A percentile compares a stretch with the other conserved stretches of the same genome.
Conservation (phyloP, 257 asterid genomes). For the Solanum acaule region DNA sequence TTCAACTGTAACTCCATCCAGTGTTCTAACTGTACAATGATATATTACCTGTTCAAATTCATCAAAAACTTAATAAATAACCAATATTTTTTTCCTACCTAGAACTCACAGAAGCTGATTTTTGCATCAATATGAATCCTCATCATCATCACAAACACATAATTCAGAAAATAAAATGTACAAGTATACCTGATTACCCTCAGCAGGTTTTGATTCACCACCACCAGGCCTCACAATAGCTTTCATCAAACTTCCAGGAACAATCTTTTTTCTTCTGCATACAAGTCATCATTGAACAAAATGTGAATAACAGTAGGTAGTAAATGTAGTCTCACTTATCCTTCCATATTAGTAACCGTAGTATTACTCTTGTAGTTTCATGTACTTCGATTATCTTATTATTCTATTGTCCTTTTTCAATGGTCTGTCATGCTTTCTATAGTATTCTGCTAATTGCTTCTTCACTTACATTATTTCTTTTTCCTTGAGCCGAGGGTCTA, state of each 20-base stretch:
- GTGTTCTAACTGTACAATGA: slow-evolving; percentile 78
- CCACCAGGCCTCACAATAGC: slow-evolving; percentile 89
- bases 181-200: slow-evolving; percentile 76
- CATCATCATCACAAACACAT: background rate
- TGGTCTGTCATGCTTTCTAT: background rate
- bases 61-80: background rate
- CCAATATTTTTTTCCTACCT: background rate
- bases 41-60: slow-evolving; percentile 57
- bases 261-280: slow-evolving; percentile 69
- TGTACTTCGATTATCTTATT: background rate
- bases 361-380: background rate
- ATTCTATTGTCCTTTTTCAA: background rate
- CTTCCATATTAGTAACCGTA: background rate
- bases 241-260: slow-evolving; percentile 92
- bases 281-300: slow-evolving; percentile 1
- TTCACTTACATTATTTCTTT: background rate
- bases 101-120: background rate
- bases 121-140: background rate
- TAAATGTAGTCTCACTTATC: background rate
- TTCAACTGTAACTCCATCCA: slow-evolving; percentile 79
- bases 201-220: slow-evolving; percentile 59
- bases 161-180: background rate
- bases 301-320: background rate
- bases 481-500: background rate
- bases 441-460: background rate